A percentile compares a stretch with the other conserved stretches of the same genome.
These are phyloP conservation scores for Selaginella tamariscina DNA, from an alignment of 75 land plant species.

Conservation along the genomic window DNA sequence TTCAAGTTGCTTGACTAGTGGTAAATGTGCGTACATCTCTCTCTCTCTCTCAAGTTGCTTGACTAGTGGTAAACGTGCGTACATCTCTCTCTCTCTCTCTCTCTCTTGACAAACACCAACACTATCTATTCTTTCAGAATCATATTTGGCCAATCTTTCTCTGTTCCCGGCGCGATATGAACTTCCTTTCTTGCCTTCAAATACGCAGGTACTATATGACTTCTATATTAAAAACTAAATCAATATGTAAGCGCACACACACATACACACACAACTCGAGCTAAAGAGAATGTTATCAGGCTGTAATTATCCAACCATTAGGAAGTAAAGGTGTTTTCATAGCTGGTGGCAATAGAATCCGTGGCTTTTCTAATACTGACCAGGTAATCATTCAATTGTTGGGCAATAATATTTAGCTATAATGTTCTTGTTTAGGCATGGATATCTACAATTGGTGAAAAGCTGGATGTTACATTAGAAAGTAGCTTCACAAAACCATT, in stretches of 20 bases:
- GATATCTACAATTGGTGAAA: conserved; percentile 60
- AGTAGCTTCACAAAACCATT: too few relatives aligned
- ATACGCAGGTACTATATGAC: conserved; percentile 52
- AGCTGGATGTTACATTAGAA: conserved; percentile 52
- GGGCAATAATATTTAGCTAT: not conserved
- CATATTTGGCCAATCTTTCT: conserved; percentile 78
- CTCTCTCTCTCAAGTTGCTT: not conserved
- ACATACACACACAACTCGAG: too few relatives aligned
- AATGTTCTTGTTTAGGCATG: conserved; percentile 39
- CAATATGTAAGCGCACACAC: too few relatives aligned
- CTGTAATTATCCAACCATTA: conserved; percentile 76
- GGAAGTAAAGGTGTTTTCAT: conserved; percentile 62
- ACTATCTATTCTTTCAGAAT: conserved; percentile 50
- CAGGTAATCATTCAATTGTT: conserved; percentile 36
- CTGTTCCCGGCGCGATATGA: conserved; percentile 81
- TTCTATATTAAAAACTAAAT: not conserved
- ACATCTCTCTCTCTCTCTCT: conserved; percentile 28
- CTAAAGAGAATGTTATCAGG: conserved; percentile 25
- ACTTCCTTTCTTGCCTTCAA: conserved; percentile 66
- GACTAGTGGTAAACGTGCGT: conserved; percentile 1
- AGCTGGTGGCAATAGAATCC: conserved; percentile 70
- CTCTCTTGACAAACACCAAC: not conserved
- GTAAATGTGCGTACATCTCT: not conserved
- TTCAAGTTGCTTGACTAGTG: not conserved
- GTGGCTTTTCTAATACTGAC: conserved; percentile 69